Conservation (phyloP, 1,284 basidiomycete genomes). For the Ceratobasidium sp. region DNA sequence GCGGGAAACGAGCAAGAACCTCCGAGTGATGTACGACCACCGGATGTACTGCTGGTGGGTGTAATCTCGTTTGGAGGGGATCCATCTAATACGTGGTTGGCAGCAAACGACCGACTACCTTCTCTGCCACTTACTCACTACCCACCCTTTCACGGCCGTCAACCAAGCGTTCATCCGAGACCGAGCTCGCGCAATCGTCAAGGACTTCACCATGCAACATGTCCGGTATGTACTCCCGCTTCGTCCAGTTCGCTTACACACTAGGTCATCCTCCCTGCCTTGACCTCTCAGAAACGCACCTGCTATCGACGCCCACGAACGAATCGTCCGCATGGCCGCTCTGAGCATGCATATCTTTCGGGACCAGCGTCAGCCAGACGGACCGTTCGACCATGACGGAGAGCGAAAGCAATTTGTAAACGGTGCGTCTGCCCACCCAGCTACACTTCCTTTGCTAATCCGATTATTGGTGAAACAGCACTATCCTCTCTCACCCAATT, state of each 20-base stretch:
- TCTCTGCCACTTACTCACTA: conserved; percentile 25
- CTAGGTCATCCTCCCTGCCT: neutral
- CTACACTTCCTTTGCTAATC: neutral
- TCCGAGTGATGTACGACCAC: conserved; percentile 35
- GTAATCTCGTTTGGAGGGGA: neutral
- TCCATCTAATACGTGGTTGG: neutral
- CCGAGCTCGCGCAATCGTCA: conserved; percentile 35
- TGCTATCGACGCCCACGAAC: conserved; percentile 37
- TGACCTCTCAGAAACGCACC: conserved; percentile 20
- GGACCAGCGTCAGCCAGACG: conserved; percentile 39
- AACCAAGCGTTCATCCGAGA: conserved; percentile 43
- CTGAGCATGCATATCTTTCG: conserved; percentile 41
- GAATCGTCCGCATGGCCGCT: conserved; percentile 43
- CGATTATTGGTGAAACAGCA: neutral
- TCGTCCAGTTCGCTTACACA: neutral
- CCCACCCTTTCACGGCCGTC: conserved; percentile 32
- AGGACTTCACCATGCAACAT: conserved; percentile 44
- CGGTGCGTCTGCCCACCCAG: conserved; percentile 1
- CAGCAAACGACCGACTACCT: conserved; percentile 42
- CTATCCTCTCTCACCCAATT: conserved; percentile 37
- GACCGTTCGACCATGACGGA: conserved; percentile 42
- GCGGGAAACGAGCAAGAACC: conserved; percentile 41
- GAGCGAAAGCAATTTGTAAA: conserved; percentile 43
- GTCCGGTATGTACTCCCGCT: conserved; percentile 17
- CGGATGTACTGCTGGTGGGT: conserved; percentile 32